Conservation (phyloP, 2,329 filamentous ascomycete genomes). For the Colletotrichum sp. region DNA sequence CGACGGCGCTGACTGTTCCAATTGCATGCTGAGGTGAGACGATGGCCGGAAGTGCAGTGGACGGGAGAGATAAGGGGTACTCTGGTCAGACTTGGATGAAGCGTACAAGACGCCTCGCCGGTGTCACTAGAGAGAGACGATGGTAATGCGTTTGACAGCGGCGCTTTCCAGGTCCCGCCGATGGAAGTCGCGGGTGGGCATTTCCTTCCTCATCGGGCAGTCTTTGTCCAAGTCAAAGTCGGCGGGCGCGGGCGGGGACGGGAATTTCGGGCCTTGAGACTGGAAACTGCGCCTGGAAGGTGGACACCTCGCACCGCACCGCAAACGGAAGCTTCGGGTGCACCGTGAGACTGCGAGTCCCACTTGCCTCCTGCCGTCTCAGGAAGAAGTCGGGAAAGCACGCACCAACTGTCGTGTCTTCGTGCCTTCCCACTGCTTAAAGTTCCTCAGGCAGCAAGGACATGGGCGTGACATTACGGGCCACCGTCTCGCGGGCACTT, state of each 20-base stretch:
- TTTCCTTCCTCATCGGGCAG: not conserved
- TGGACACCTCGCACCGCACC: not conserved
- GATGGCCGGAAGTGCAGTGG: not conserved
- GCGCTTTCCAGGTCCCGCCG: not conserved
- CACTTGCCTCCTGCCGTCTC: not conserved
- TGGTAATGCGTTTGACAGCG: not conserved
- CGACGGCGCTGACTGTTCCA: not conserved
- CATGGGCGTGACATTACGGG: not conserved
- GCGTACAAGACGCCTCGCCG: not conserved
- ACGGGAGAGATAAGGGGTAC: not conserved
- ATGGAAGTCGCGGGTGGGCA: not conserved
- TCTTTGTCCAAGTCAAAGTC: not conserved
- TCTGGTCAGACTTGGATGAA: not conserved
- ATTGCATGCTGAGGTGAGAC: not conserved
- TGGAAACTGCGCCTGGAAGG: not conserved
- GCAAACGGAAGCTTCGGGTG: conserved; percentile 12
- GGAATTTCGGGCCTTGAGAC: conserved; percentile 1
- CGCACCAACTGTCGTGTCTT: not conserved
- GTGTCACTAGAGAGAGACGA: not conserved
- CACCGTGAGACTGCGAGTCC: not conserved
- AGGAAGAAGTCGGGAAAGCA: not conserved
- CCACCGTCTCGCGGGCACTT: not conserved
- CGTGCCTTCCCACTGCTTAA: not conserved
- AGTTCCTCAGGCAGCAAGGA: not conserved
- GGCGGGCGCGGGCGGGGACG: not conserved